Conservation (phyloP, 352 stramenopile genomes). For the Achlya hypogyna region DNA sequence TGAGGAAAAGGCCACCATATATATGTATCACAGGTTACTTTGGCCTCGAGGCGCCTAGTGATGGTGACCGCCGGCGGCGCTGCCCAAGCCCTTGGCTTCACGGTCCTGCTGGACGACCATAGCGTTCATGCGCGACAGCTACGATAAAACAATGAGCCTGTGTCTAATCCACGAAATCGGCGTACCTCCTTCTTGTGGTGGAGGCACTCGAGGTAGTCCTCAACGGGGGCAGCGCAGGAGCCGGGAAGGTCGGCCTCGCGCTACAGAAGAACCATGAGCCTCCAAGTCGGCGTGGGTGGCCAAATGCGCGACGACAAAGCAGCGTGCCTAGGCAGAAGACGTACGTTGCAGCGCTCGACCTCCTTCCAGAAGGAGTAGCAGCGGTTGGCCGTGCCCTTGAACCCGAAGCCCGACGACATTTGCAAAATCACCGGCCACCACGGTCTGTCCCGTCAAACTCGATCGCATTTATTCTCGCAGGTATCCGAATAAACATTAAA, state of each 20-base stretch:
- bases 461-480: too few species aligned
- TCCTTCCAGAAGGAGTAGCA: conserved; percentile 94
- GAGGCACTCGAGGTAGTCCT: conserved; percentile 94
- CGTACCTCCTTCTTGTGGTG: conserved; percentile 91
- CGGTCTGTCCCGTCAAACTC: not conserved
- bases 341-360: conserved; percentile 91
- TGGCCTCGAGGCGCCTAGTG: not conserved
- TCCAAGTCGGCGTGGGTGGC: not conserved
- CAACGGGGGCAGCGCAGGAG: conserved; percentile 75
- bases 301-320: not conserved
- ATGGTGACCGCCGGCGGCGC: not conserved
- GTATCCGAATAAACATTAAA: too few species aligned
- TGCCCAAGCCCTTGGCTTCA: not conserved
- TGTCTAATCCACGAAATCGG: not conserved
- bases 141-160: conserved; percentile 8
- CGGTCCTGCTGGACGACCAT: conserved; percentile 64
- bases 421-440: not conserved
- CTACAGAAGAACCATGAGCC: conserved; percentile 25
- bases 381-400: conserved; percentile 85
- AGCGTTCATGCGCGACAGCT: conserved; percentile 80
- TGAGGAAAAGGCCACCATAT: not conserved
- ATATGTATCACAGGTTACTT: not conserved
- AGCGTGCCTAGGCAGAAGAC: conserved; percentile 25
- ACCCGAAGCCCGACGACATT: conserved; percentile 93
- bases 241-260: conserved; percentile 74